Percentiles rank a stretch among this genome's conserved stretches.
Conservation (phyloP, 495 filamentous ascomycete genomes). For the Gamarada debralockiae region DNA sequence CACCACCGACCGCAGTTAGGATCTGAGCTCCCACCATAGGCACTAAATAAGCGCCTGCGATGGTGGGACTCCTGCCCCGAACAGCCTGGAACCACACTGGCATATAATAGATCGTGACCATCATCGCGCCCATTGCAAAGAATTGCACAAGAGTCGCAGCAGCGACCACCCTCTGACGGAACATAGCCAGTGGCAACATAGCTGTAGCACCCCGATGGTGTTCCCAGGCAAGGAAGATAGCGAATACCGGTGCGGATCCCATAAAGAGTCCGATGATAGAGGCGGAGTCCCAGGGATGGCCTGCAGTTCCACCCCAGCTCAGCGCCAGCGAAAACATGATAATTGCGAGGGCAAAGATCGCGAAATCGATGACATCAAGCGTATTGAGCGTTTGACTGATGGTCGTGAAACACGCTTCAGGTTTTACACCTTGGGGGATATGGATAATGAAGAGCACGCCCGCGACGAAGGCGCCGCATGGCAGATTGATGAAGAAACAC, state of each 20-base stretch:
- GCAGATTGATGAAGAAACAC: too few species aligned
- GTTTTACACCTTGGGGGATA: too few species aligned
- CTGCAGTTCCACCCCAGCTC: conserved; percentile 39
- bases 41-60: conserved; percentile 69
- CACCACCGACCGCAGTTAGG: not conserved
- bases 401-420: not conserved
- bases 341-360: conserved; percentile 29
- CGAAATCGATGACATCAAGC: conserved; percentile 47
- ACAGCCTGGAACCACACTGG: conserved; percentile 60
- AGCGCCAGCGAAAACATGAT: conserved; percentile 39
- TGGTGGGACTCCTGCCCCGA: conserved; percentile 40
- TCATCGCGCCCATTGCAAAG: conserved; percentile 5
- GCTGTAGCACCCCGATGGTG: conserved; percentile 36
- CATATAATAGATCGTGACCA: conserved; percentile 47
- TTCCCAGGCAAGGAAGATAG: conserved; percentile 43
- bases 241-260: conserved; percentile 36
- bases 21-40: conserved; percentile 41
- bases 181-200: conserved; percentile 39
- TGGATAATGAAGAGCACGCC: too few species aligned
- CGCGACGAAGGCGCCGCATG: too few species aligned
- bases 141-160: conserved; percentile 30
- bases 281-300: conserved; percentile 37
- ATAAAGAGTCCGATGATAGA: conserved; percentile 38
- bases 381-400: not conserved
- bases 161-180: conserved; percentile 9